phyloP scores from a whole-genome alignment of 139 green algal genomes.

The Edaphochlamys debaryana region DNA sequence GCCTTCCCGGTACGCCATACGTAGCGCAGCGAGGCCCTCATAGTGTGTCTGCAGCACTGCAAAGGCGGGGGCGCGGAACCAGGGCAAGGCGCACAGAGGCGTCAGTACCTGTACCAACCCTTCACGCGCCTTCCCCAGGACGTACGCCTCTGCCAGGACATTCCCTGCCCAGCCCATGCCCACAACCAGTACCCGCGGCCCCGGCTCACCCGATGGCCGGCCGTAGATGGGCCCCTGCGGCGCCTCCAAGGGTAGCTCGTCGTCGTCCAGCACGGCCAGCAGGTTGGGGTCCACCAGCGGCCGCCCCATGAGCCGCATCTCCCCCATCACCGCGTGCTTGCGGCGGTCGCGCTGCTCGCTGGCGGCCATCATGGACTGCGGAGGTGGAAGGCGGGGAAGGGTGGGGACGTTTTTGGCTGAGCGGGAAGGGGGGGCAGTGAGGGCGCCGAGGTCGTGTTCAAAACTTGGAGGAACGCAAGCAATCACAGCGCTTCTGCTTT shows the following conservation, averaged over 20 bases:
- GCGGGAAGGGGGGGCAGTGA: no score
- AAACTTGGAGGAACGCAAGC: no score
- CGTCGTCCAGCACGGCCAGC: constrained; percentile 12
- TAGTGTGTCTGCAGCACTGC: background rate
- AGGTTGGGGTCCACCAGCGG: background rate
- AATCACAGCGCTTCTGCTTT: no score
- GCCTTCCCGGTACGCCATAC: background rate
- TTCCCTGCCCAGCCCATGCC: no score
- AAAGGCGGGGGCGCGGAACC: no score
- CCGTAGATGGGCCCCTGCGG: background rate
- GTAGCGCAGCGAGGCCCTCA: background rate
- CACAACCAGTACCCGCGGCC: no score
- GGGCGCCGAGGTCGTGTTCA: no score
- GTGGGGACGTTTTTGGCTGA: background rate
- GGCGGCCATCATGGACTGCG: background rate
- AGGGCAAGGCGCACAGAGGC: no score
- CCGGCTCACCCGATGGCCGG: no score
- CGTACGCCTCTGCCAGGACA: no score
- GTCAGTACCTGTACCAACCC: no score
- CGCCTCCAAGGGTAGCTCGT: constrained; percentile 8
- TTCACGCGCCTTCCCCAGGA: no score
- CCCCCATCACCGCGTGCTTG: constrained; percentile 4
- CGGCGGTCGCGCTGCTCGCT: background rate
- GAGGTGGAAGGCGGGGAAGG: background rate
- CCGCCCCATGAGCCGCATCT: constrained; percentile 16